These are phyloP conservation scores for Aspergillus saccharolyticus DNA, from an alignment of 495 filamentous ascomycete genomes.

Conservation along the genomic window DNA sequence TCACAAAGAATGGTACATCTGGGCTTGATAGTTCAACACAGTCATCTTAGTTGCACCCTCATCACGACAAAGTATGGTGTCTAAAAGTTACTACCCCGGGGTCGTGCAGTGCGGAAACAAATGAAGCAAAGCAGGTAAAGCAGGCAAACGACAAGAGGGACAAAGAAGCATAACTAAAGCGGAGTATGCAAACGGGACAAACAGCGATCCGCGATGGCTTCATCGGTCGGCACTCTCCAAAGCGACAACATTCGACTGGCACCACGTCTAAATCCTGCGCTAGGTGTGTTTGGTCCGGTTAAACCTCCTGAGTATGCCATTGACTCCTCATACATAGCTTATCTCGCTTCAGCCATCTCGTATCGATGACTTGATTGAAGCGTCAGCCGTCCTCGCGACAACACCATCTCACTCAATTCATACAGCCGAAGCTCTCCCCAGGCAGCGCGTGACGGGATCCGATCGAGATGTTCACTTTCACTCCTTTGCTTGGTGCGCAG, in stretches of 20 bases:
- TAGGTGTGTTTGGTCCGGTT: neutral
- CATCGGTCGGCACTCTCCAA: neutral
- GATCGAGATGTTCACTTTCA: constrained; percentile 85
- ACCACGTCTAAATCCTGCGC: neutral
- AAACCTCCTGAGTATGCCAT: neutral
- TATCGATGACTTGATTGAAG: constrained; percentile 1
- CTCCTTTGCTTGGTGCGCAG: constrained; percentile 83
- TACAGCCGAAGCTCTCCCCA: constrained; percentile 9
- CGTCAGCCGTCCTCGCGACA: constrained; percentile 1
- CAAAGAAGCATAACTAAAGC: too few species aligned
- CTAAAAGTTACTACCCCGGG: too few species aligned
- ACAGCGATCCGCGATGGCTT: constrained; percentile 11
- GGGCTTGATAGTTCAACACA: neutral
- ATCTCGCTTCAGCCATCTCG: neutral
- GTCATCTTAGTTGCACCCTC: neutral
- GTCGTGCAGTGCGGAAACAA: too few species aligned
- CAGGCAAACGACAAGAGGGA: too few species aligned
- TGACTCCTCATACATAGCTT: neutral
- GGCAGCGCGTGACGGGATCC: constrained; percentile 11
- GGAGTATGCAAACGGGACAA: constrained; percentile 37
- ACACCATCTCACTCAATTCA: neutral
- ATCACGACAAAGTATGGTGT: too few species aligned
- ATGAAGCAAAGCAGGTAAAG: too few species aligned
- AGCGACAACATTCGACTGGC: neutral
- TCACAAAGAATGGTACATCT: too few species aligned